Conservation (phyloP, 805 yeast genomes). For the Kazachstania kunashirensis region DNA sequence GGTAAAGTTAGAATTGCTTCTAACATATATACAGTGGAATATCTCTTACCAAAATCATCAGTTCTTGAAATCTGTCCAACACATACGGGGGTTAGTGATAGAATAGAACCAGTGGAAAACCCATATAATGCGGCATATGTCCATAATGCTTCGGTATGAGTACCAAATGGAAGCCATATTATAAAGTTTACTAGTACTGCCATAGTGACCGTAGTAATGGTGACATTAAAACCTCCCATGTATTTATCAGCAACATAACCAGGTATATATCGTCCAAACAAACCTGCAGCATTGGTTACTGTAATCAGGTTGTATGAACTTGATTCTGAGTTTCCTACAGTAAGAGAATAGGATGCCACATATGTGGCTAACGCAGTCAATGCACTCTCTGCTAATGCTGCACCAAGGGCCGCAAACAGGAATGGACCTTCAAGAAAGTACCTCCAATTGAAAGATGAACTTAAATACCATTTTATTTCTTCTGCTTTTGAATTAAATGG, state of each 20-base stretch:
- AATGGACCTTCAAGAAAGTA: slow-evolving; percentile 37
- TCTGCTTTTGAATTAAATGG: slow-evolving; percentile 34
- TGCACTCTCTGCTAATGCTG: slow-evolving; percentile 39
- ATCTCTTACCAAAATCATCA: slow-evolving; percentile 45
- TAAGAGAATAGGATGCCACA: slow-evolving; percentile 44
- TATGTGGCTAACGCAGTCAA: slow-evolving; percentile 40
- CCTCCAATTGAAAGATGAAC: slow-evolving; percentile 26
- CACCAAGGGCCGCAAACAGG: slow-evolving; percentile 34
- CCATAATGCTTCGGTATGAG: slow-evolving; percentile 29
- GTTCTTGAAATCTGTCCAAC: slow-evolving; percentile 49
- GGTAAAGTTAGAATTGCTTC: slow-evolving; percentile 44
- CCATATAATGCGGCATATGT: slow-evolving; percentile 45
- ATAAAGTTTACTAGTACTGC: slow-evolving; percentile 31
- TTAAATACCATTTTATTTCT: slow-evolving; percentile 21
- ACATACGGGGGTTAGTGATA: slow-evolving; percentile 51
- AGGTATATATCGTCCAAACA: slow-evolving; percentile 37
- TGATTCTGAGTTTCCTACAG: slow-evolving; percentile 36
- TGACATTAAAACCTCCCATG: slow-evolving; percentile 47
- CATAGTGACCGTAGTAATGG: slow-evolving; percentile 31
- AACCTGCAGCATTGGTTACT: slow-evolving; percentile 38
- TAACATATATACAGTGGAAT: slow-evolving; percentile 48
- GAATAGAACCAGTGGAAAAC: slow-evolving; percentile 44
- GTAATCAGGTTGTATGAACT: slow-evolving; percentile 41
- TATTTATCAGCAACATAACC: slow-evolving; percentile 37
- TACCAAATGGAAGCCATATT: slow-evolving; percentile 38